Evolutionary conservation across 257 asterid species (phyloP).

Genomic region (Gentiana dahurica): DNA sequence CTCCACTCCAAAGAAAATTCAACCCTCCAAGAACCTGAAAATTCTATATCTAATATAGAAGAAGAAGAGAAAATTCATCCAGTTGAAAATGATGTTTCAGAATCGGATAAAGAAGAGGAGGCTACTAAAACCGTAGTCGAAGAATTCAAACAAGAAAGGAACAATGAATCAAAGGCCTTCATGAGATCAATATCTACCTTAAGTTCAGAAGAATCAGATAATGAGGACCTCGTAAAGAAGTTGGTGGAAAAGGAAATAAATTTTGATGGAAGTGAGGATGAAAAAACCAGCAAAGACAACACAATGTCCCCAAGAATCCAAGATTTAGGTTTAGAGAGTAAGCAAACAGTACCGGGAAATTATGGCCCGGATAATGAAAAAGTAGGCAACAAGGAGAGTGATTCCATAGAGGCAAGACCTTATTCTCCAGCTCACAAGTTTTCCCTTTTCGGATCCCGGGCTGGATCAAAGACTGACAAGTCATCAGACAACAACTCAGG

Average conservation of each 20-base stretch:
- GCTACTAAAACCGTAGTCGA: slow-evolving; percentile 6
- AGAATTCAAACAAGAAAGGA: slow-evolving; percentile 7
- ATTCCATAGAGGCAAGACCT: slow-evolving; percentile 4
- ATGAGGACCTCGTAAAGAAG: slow-evolving; percentile 13
- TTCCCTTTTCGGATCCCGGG: slow-evolving; percentile 10
- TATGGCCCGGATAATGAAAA: slow-evolving; percentile 7
- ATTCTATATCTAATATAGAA: slow-evolving; percentile 4
- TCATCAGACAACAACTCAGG: slow-evolving; percentile 6
- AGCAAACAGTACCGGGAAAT: neutral
- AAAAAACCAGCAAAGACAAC: slow-evolving; percentile 8
- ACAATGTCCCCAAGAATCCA: neutral
- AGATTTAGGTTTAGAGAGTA: neutral
- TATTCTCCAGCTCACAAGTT: slow-evolving; percentile 10
- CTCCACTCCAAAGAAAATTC: slow-evolving; percentile 14
- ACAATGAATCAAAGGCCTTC: slow-evolving; percentile 1
- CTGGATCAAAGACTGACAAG: slow-evolving; percentile 6
- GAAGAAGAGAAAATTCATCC: slow-evolving; percentile 18
- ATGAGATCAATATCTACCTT: slow-evolving; percentile 33
- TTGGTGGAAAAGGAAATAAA: slow-evolving; percentile 1
- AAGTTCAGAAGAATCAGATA: slow-evolving; percentile 41
- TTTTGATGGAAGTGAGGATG: slow-evolving; percentile 37
- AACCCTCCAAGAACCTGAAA: neutral
- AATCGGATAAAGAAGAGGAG: slow-evolving; percentile 7
- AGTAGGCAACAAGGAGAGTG: neutral
- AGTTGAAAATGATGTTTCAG: slow-evolving; percentile 10